These are phyloP conservation scores for Acanthamoeba triangularis DNA, from an alignment of 208 protist genomes.

Conservation along the genomic window DNA sequence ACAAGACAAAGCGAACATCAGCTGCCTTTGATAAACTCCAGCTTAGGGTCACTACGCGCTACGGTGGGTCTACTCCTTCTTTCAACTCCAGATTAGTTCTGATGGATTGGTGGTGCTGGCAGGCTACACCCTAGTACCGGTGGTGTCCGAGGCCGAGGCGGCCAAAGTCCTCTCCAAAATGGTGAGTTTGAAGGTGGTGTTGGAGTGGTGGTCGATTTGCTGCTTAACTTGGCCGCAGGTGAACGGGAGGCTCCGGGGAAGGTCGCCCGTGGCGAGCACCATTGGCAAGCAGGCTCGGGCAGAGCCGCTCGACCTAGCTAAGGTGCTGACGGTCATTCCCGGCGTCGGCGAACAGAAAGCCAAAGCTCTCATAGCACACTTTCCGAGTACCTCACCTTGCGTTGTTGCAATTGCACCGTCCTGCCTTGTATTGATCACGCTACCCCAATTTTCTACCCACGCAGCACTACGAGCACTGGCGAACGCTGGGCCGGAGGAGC, in stretches of 20 bases:
- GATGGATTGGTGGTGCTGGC: background rate
- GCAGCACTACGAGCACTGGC: conserved; percentile 6
- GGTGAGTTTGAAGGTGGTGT: background rate
- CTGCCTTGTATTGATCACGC: too few relatives aligned
- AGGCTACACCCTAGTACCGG: background rate
- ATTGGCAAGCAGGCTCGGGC: background rate
- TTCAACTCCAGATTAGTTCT: too few relatives aligned
- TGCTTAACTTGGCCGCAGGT: too few relatives aligned
- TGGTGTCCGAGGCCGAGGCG: background rate
- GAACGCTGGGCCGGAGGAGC: conserved; percentile 6
- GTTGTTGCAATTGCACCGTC: too few relatives aligned
- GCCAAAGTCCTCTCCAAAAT: conserved; percentile 4
- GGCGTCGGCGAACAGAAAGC: conserved; percentile 22
- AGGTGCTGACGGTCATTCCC: background rate
- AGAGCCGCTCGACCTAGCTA: conserved; percentile 3
- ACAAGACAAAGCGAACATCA: background rate
- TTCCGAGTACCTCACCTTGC: conserved; percentile 34
- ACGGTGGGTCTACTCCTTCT: too few relatives aligned
- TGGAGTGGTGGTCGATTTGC: too few relatives aligned
- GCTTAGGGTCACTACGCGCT: background rate
- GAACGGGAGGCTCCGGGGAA: background rate
- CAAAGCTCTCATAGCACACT: background rate
- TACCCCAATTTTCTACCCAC: too few relatives aligned
- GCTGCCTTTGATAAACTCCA: background rate
- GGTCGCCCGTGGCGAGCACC: background rate